These are phyloP conservation scores for Phytophthora cactorum DNA, from an alignment of 352 stramenopile genomes.

Conservation along the genomic window DNA sequence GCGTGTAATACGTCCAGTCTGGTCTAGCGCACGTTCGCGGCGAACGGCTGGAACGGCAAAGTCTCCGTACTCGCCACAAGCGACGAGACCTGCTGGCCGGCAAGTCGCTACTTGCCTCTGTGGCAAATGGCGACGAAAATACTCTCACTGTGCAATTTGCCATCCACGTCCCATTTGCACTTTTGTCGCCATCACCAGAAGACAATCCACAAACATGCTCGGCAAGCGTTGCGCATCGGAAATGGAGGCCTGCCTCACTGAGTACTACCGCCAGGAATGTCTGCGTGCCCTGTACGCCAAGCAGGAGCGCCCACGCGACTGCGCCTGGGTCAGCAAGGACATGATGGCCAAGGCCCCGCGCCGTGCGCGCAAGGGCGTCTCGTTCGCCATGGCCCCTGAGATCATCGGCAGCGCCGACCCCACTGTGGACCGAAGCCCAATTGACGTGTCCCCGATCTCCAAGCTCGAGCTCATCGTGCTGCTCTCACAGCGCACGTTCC, in stretches of 20 bases:
- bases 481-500: conserved; percentile 79
- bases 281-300: conserved; percentile 79
- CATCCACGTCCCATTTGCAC: conserved; percentile 30
- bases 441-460: conserved; percentile 78
- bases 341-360: conserved; percentile 51
- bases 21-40: conserved; percentile 44
- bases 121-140: conserved; percentile 7
- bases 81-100: conserved; percentile 40
- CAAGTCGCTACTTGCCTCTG: conserved; percentile 20
- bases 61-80: conserved; percentile 39
- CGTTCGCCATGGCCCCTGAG: conserved; percentile 59
- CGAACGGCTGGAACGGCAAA: conserved; percentile 51
- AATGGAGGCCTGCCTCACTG: conserved; percentile 77
- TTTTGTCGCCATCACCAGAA: conserved; percentile 21
- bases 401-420: conserved; percentile 80
- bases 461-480: conserved; percentile 78
- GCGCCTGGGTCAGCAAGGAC: conserved; percentile 53
- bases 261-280: conserved; percentile 87
- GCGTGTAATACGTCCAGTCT: conserved; percentile 36
- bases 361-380: conserved; percentile 64
- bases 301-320: conserved; percentile 50
- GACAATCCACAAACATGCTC: conserved; percentile 40
- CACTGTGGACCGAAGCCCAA: conserved; percentile 73
- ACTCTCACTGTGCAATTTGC: conserved; percentile 56
- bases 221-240: conserved; percentile 76